Evolutionary conservation across 1,284 basidiomycete species (phyloP).

Genomic region (Lentinula novae-zelandiae): DNA sequence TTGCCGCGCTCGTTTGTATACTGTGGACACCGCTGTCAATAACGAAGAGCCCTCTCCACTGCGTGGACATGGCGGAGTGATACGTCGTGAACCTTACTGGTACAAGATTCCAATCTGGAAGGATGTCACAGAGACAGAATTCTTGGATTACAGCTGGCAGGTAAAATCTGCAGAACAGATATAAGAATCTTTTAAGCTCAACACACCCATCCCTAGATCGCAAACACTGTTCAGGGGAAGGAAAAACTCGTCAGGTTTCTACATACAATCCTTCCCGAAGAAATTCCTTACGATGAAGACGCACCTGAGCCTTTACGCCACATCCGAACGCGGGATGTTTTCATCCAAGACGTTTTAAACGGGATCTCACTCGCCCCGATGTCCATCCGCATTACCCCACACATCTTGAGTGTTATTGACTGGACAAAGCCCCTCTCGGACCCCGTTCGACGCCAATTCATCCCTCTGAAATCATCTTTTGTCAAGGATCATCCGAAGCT

Average conservation of each 20-base stretch:
- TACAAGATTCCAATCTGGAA: not conserved
- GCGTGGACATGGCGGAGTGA: not conserved
- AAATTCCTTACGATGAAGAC: not conserved
- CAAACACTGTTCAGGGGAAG: not conserved
- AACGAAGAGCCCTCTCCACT: not conserved
- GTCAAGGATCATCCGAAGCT: not conserved
- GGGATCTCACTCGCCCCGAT: not conserved
- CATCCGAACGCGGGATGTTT: not conserved
- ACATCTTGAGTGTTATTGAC: not conserved
- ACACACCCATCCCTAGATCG: not conserved
- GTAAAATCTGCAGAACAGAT: not conserved
- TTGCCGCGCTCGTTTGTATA: not conserved
- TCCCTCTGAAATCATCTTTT: not conserved
- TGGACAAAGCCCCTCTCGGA: not conserved
- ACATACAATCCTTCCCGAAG: not conserved
- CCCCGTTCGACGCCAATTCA: conserved; percentile 1
- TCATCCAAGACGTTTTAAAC: not conserved
- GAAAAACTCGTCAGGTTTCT: not conserved
- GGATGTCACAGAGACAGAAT: not conserved
- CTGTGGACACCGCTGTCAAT: not conserved
- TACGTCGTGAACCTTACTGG: not conserved
- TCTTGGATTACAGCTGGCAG: not conserved
- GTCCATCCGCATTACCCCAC: not conserved
- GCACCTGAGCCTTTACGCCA: not conserved
- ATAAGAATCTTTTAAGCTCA: not conserved